A percentile compares a stretch with the other conserved stretches of the same genome.
phyloP scores from a whole-genome alignment of 495 filamentous ascomycete genomes.

The Entonaema liquescens region DNA sequence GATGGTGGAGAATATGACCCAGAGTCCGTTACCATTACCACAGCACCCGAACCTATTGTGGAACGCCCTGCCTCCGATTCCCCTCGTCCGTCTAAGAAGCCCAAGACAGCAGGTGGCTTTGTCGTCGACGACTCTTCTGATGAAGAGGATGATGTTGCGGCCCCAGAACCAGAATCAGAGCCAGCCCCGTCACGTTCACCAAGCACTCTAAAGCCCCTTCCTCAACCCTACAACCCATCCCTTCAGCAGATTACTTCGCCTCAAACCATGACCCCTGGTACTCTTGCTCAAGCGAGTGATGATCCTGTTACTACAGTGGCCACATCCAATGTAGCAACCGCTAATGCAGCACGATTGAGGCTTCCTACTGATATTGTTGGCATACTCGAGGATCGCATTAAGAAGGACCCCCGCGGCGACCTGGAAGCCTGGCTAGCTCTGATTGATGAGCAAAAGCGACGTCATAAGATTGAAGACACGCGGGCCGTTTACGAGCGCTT shows the following conservation, averaged over 20 bases:
- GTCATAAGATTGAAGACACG: conserved; percentile 81
- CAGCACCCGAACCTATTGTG: conserved; percentile 44
- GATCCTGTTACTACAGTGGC: conserved; percentile 21
- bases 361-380: conserved; percentile 81
- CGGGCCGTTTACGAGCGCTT: conserved; percentile 86
- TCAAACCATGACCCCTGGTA: conserved; percentile 36
- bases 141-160: conserved; percentile 56
- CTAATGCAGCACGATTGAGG: conserved; percentile 36
- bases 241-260: conserved; percentile 39
- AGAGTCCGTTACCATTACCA: conserved; percentile 53
- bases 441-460: conserved; percentile 83
- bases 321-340: conserved; percentile 25
- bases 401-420: conserved; percentile 90
- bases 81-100: conserved; percentile 58
- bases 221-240: conserved; percentile 34
- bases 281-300: conserved; percentile 43
- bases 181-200: conserved; percentile 6
- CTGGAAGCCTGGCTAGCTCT: conserved; percentile 87
- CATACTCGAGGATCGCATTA: conserved; percentile 87
- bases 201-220: conserved; percentile 30
- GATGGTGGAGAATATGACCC: conserved; percentile 63
- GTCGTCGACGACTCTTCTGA: conserved; percentile 74
- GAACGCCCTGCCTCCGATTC: conserved; percentile 44
- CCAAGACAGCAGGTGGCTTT: conserved; percentile 81
- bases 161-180: conserved; percentile 8